Evolutionary conservation across 176 grass and related monocot species (phyloP).

Genomic region (Cocos nucifera): DNA sequence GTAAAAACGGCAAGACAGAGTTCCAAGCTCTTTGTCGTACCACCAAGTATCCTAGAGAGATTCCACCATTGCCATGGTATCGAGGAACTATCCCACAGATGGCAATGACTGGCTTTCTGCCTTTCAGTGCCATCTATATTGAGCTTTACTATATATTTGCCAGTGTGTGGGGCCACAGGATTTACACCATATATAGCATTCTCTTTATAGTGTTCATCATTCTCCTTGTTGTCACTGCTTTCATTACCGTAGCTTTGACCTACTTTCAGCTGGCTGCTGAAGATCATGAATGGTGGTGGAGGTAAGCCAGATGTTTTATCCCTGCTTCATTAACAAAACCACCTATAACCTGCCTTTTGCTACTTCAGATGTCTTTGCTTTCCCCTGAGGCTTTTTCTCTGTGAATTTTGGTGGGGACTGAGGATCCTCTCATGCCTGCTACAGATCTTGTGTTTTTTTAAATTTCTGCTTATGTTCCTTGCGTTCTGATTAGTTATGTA

Average conservation of each 20-base stretch:
- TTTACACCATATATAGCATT: constrained; percentile 99
- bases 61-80: constrained; percentile 85
- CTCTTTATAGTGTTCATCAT: constrained; percentile 96
- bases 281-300: constrained; percentile 99
- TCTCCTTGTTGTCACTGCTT: constrained; percentile 85
- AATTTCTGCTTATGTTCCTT: no score
- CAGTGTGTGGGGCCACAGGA: constrained; percentile 96
- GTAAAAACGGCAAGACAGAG: constrained; percentile 83
- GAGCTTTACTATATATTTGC: constrained; percentile 99
- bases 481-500: no score
- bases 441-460: no score
- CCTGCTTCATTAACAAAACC: no score
- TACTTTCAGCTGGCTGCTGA: constrained; percentile 99
- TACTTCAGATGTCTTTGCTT: no score
- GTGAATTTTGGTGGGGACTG: no score
- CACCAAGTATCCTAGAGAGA: constrained; percentile 88
- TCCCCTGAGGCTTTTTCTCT: no score
- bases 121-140: constrained; percentile 95
- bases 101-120: constrained; percentile 97
- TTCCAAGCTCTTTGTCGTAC: constrained; percentile 92
- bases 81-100: constrained; percentile 71
- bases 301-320: constrained; percentile 27
- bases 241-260: constrained; percentile 91
- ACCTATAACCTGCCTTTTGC: no score
- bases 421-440: no score